Evolutionary conservation across 768 basidiomycete genomes (phyloP).

Genomic region (Kwoniella pini): DNA sequence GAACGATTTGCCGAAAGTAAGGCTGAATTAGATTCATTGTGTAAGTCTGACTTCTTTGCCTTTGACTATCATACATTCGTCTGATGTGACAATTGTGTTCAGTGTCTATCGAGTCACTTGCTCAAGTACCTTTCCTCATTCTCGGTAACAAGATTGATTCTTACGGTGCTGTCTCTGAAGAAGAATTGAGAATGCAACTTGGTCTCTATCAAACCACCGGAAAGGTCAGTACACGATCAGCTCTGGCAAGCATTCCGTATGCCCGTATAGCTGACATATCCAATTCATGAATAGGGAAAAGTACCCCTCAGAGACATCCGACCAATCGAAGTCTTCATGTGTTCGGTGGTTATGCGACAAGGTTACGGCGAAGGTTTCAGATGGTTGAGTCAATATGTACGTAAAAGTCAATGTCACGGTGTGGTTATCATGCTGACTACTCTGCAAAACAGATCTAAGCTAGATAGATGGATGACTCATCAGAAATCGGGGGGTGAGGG

Average conservation of each 20-base stretch:
- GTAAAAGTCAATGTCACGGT: conserved; percentile 40
- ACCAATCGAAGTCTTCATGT: conserved; percentile 99
- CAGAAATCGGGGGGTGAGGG: no score
- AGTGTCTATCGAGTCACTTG: conserved; percentile 88
- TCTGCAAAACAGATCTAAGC: background rate
- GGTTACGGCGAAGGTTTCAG: conserved; percentile 99
- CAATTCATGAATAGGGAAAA: conserved; percentile 75
- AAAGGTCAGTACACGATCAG: conserved; percentile 64
- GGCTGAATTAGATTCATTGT: conserved; percentile 92
- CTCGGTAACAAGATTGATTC: conserved; percentile 99
- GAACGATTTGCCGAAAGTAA: conserved; percentile 96
- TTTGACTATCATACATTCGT: background rate
- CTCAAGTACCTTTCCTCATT: conserved; percentile 95
- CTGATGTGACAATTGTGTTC: background rate
- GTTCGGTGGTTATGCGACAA: conserved; percentile 97
- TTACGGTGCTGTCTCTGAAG: conserved; percentile 94
- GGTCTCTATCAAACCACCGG: conserved; percentile 99
- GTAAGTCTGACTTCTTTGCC: conserved; percentile 36
- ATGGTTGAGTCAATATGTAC: conserved; percentile 95
- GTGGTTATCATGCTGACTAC: background rate
- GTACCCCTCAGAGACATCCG: conserved; percentile 94
- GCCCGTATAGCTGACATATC: conserved; percentile 13
- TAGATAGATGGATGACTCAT: no score
- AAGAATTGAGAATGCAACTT: conserved; percentile 90
- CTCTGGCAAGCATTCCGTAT: no score